Conservation (phyloP, 495 filamentous ascomycete genomes). For the Glutinoglossum americanum region DNA sequence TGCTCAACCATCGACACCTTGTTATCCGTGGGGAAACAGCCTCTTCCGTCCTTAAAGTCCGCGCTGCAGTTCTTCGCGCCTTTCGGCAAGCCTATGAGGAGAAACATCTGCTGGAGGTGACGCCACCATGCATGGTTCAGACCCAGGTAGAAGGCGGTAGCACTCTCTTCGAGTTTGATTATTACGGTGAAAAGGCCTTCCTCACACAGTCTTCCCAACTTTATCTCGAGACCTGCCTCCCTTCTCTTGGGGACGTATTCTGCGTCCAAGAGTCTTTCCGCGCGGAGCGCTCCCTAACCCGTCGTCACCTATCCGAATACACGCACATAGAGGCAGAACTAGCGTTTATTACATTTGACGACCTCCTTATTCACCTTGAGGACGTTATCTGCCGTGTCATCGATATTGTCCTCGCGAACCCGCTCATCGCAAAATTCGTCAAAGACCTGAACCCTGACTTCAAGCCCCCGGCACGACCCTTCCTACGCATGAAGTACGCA, state of each 20-base stretch:
- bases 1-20: slow-evolving; percentile 77
- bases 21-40: slow-evolving; percentile 76
- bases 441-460: slow-evolving; percentile 77
- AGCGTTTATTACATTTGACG: slow-evolving; percentile 85
- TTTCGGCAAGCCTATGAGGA: slow-evolving; percentile 70
- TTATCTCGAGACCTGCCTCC: slow-evolving; percentile 89
- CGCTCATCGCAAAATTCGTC: slow-evolving; percentile 43
- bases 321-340: slow-evolving; percentile 94
- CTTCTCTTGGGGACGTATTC: slow-evolving; percentile 81
- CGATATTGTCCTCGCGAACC: slow-evolving; percentile 49
- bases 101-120: slow-evolving; percentile 61
- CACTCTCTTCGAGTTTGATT: slow-evolving; percentile 83
- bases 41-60: slow-evolving; percentile 79
- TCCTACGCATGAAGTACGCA: slow-evolving; percentile 83
- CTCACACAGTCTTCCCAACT: slow-evolving; percentile 95
- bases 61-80: slow-evolving; percentile 61
- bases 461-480: slow-evolving; percentile 62
- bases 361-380: slow-evolving; percentile 82
- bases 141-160: slow-evolving; percentile 93
- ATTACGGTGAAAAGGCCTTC: slow-evolving; percentile 86
- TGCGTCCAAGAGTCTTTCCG: slow-evolving; percentile 98
- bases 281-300: slow-evolving; percentile 85
- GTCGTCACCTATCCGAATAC: slow-evolving; percentile 88
- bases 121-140: slow-evolving; percentile 91
- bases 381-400: slow-evolving; percentile 74